Percentiles rank a stretch among this genome's conserved stretches.
These are phyloP conservation scores for Acanthamoeba castellanii DNA, from an alignment of 208 protist species.

Conservation along the genomic window DNA sequence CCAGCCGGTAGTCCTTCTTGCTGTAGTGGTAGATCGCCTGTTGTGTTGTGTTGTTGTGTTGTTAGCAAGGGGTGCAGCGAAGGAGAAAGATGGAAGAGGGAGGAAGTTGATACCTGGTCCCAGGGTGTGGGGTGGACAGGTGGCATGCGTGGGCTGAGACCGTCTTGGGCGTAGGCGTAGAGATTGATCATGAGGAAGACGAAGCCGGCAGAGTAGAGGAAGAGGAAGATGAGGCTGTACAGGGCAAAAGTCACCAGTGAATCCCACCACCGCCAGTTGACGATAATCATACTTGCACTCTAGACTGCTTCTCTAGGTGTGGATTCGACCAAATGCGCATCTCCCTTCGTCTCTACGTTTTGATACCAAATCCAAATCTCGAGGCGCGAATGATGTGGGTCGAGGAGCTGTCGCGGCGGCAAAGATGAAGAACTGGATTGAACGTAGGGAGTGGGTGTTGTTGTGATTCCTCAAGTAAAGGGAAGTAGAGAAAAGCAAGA, in stretches of 20 bases:
- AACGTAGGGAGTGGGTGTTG: too few relatives aligned
- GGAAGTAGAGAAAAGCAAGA: too few relatives aligned
- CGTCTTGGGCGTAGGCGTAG: slow-evolving; percentile 40
- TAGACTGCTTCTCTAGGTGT: neutral
- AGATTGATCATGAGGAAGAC: slow-evolving; percentile 53
- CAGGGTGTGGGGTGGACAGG: slow-evolving; percentile 36
- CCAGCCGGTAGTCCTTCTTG: slow-evolving; percentile 35
- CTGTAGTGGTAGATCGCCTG: slow-evolving; percentile 54
- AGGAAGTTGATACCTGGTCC: slow-evolving; percentile 6
- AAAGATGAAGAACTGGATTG: neutral
- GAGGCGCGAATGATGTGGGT: neutral
- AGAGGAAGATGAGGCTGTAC: slow-evolving; percentile 34
- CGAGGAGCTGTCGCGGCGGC: too few relatives aligned
- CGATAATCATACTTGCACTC: neutral
- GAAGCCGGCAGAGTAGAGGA: slow-evolving; percentile 47
- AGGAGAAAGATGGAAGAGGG: neutral
- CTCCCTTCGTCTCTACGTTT: neutral
- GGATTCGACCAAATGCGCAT: neutral
- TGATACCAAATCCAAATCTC: neutral
- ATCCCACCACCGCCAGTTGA: slow-evolving; percentile 7
- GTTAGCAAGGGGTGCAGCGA: neutral
- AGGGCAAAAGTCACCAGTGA: slow-evolving; percentile 20
- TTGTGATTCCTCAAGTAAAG: too few relatives aligned
- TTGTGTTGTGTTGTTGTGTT: neutral
- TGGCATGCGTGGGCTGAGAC: neutral